These are phyloP conservation scores for Pochonia chlamydosporia DNA, from an alignment of 2,329 filamentous ascomycete species.

Conservation along the genomic window DNA sequence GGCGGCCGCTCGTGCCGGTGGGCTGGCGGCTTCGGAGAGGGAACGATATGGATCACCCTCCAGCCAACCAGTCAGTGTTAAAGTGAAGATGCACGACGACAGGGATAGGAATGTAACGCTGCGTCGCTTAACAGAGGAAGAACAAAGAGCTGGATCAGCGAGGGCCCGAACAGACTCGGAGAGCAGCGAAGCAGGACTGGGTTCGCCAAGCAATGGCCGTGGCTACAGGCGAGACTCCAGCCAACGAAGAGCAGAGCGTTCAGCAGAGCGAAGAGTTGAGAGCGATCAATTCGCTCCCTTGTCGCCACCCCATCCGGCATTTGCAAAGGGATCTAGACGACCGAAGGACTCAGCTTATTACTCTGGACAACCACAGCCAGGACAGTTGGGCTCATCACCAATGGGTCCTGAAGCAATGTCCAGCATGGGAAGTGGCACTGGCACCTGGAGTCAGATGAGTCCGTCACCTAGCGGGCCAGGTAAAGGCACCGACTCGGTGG, in stretches of 20 bases:
- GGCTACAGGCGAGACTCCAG: constrained; percentile 51
- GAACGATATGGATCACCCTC: constrained; percentile 34
- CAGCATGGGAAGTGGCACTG: constrained; percentile 44
- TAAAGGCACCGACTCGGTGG: constrained; percentile 24
- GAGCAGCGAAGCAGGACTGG: constrained; percentile 52
- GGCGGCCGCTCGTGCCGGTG: constrained; percentile 41
- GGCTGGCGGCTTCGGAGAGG: constrained; percentile 36
- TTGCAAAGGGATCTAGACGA: constrained; percentile 42
- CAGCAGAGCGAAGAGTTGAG: constrained; percentile 39
- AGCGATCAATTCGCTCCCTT: constrained; percentile 36
- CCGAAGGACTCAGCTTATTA: constrained; percentile 59
- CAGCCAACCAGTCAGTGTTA: constrained; percentile 49
- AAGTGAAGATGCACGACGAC: constrained; percentile 55
- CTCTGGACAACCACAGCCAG: constrained; percentile 39
- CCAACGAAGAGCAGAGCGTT: constrained; percentile 38
- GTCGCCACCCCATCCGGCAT: constrained; percentile 51
- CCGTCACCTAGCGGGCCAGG: constrained; percentile 36
- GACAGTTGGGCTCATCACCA: constrained; percentile 35
- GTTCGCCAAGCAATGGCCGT: constrained; percentile 38
- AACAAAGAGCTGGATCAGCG: constrained; percentile 39
- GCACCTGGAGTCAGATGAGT: constrained; percentile 49
- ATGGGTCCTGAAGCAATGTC: constrained; percentile 37
- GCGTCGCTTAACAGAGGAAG: constrained; percentile 55
- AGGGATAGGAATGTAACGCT: constrained; percentile 56
- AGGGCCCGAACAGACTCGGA: constrained; percentile 42